A percentile compares a stretch with the other conserved stretches of the same genome.
phyloP scores from a whole-genome alignment of 2,329 filamentous ascomycete species.

The Xylaria sp. region DNA sequence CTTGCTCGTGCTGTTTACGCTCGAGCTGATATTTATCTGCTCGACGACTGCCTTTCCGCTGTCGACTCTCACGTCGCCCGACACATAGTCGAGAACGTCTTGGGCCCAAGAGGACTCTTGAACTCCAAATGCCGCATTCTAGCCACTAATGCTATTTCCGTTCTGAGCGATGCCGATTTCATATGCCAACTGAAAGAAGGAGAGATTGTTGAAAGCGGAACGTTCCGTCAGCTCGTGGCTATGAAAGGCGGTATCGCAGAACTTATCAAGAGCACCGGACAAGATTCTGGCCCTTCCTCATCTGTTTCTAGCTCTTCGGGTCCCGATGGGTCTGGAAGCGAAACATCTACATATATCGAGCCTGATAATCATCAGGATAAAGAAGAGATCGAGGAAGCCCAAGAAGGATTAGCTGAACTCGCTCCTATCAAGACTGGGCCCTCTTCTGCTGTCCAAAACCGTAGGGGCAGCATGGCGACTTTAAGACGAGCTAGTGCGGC shows the following conservation, averaged over 20 bases:
- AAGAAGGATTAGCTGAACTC: conserved; percentile 80
- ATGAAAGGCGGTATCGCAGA: conserved; percentile 93
- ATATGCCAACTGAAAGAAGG: conserved; percentile 88
- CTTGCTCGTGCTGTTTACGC: conserved; percentile 96
- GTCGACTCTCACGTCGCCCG: conserved; percentile 98
- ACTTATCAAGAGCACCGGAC: conserved; percentile 80
- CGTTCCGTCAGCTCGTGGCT: conserved; percentile 88
- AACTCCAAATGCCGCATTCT: conserved; percentile 89
- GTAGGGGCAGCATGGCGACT: conserved; percentile 78
- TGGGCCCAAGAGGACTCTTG: conserved; percentile 85
- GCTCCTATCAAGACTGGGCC: conserved; percentile 74
- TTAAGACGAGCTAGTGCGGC: conserved; percentile 90
- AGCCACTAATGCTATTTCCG: conserved; percentile 93
- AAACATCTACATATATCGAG: conserved; percentile 68
- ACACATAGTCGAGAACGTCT: conserved; percentile 93
- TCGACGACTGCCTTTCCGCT: conserved; percentile 94
- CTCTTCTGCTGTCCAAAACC: conserved; percentile 62
- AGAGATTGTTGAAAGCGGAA: conserved; percentile 85
- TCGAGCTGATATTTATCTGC: conserved; percentile 92
- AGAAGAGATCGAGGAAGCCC: conserved; percentile 78
- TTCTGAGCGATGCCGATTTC: conserved; percentile 88
- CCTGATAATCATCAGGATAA: conserved; percentile 65
- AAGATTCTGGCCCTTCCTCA: conserved; percentile 60
- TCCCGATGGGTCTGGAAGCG: conserved; percentile 63
- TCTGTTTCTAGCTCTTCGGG: conserved; percentile 49